Percentiles rank a stretch among this genome's conserved stretches.
Evolutionary conservation across 2,329 filamentous ascomycete genomes (phyloP).

Genomic region (Penicillium sp.): DNA sequence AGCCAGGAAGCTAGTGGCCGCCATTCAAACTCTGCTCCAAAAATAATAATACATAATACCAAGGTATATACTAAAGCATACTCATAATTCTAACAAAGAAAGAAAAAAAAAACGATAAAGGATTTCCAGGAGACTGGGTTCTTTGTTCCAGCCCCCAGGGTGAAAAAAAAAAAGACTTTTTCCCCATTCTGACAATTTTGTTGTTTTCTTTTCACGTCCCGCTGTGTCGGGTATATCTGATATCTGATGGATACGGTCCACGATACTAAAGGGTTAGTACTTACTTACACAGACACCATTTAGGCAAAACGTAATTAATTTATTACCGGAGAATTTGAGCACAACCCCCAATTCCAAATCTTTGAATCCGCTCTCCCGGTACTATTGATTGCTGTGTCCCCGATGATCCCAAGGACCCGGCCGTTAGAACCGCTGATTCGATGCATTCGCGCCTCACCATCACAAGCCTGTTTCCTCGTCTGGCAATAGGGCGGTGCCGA

Average conservation of each 20-base stretch:
- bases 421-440: neutral
- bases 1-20: constrained; percentile 16
- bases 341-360: constrained; percentile 8
- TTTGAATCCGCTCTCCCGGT: constrained; percentile 1
- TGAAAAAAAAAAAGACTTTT: too few species aligned
- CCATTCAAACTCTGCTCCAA: constrained; percentile 9
- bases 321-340: constrained; percentile 15
- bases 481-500: neutral
- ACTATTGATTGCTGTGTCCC: constrained; percentile 16
- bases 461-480: neutral
- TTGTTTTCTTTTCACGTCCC: neutral
- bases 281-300: neutral
- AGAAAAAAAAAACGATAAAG: too few species aligned
- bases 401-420: constrained; percentile 7
- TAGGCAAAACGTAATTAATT: neutral
- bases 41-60: too few species aligned
- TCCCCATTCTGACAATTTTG: neutral
- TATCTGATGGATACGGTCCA: neutral
- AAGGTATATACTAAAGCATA: too few species aligned
- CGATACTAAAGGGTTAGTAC: neutral
- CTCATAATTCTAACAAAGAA: neutral
- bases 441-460: neutral
- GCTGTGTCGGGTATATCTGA: neutral
- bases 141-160: constrained; percentile 4
- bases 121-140: neutral